Conservation (phyloP, 1,284 basidiomycete genomes). For the Ganoderma lingzhi region DNA sequence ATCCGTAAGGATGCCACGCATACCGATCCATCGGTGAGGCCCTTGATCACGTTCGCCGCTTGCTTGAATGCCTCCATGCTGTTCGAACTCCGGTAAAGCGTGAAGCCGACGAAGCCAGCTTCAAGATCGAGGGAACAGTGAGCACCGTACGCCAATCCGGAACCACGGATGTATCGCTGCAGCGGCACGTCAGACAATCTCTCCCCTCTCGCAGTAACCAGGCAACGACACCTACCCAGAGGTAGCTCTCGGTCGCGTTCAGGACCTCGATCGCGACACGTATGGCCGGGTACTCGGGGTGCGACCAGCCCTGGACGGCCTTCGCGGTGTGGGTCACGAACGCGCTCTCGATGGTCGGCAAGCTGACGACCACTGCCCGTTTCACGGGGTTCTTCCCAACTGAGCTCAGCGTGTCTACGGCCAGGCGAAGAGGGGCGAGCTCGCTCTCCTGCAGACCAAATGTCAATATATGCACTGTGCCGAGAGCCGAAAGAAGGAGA, state of each 20-base stretch:
- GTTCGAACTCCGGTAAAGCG: slow-evolving; percentile 91
- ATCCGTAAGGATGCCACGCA: slow-evolving; percentile 40
- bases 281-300: slow-evolving; percentile 88
- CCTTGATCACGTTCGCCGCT: slow-evolving; percentile 78
- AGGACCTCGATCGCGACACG: slow-evolving; percentile 88
- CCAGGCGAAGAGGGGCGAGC: slow-evolving; percentile 74
- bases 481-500: slow-evolving; percentile 8
- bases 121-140: slow-evolving; percentile 84
- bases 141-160: slow-evolving; percentile 95
- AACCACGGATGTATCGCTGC: slow-evolving; percentile 85
- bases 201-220: background rate
- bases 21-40: slow-evolving; percentile 83
- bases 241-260: slow-evolving; percentile 94
- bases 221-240: slow-evolving; percentile 73
- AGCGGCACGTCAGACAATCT: slow-evolving; percentile 5
- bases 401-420: slow-evolving; percentile 75
- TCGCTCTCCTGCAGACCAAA: slow-evolving; percentile 48
- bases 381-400: slow-evolving; percentile 79
- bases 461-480: background rate
- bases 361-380: slow-evolving; percentile 86
- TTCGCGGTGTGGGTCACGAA: slow-evolving; percentile 86
- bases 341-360: slow-evolving; percentile 95
- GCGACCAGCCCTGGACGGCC: slow-evolving; percentile 80
- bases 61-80: slow-evolving; percentile 86
- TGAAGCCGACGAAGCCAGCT: slow-evolving; percentile 83